These are phyloP conservation scores for Ophiostoma ips DNA, from an alignment of 2,329 filamentous ascomycete species.

Conservation along the genomic window DNA sequence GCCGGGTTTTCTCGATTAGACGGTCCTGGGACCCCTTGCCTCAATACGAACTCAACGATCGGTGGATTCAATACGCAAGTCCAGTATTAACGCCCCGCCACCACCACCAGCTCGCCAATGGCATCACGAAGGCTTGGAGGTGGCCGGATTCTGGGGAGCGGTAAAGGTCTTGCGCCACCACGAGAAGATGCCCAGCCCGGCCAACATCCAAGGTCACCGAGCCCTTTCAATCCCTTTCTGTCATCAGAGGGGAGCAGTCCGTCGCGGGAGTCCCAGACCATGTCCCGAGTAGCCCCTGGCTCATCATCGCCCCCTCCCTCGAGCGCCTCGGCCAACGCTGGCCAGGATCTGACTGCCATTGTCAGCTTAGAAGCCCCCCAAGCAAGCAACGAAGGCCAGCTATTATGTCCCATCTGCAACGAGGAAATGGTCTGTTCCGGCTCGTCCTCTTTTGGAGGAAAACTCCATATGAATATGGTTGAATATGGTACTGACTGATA, in stretches of 20 bases:
- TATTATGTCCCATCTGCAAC: conserved; percentile 94
- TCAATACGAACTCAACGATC: not conserved
- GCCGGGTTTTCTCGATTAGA: no score
- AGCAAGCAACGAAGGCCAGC: conserved; percentile 44
- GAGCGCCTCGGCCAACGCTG: conserved; percentile 54
- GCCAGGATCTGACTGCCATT: conserved; percentile 68
- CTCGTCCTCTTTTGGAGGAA: no score
- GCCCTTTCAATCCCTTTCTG: conserved; percentile 38
- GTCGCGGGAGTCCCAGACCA: conserved; percentile 57
- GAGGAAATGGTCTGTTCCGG: conserved; percentile 72
- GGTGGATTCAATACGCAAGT: no score
- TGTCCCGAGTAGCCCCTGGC: conserved; percentile 9
- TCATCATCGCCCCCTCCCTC: conserved; percentile 43
- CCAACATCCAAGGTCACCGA: conserved; percentile 35
- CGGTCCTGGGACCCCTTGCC: not conserved
- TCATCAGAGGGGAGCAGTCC: conserved; percentile 54
- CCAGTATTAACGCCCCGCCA: conserved; percentile 3
- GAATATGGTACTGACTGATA: not conserved
- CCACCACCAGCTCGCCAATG: conserved; percentile 30
- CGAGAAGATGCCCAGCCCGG: conserved; percentile 19
- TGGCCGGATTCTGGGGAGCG: conserved; percentile 79
- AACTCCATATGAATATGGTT: not conserved
- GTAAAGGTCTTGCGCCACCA: conserved; percentile 63
- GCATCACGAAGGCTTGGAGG: conserved; percentile 76
- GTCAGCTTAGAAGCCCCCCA: conserved; percentile 52